Evolutionary conservation across 352 stramenopile species (phyloP).

Genomic region (Globisporangium rhizosaccharum): DNA sequence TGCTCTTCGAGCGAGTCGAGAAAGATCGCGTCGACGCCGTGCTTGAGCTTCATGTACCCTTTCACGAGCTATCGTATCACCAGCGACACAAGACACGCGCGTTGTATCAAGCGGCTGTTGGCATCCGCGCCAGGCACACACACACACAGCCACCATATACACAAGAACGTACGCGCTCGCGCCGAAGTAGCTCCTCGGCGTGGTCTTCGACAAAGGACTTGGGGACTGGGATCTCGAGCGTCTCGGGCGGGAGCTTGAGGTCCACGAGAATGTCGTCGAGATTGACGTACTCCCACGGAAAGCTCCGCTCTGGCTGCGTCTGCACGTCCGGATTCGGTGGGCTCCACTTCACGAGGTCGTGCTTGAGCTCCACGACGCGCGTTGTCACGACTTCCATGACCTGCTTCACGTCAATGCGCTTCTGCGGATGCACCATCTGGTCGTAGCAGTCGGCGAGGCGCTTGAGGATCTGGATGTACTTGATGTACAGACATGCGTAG

Average conservation of each 20-base stretch:
- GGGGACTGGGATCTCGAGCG: slow-evolving; percentile 87
- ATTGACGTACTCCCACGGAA: slow-evolving; percentile 94
- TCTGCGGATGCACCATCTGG: slow-evolving; percentile 93
- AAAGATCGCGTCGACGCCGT: slow-evolving; percentile 63
- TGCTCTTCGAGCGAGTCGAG: slow-evolving; percentile 44
- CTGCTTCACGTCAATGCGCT: slow-evolving; percentile 91
- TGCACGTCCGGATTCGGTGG: slow-evolving; percentile 87
- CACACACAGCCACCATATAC: neutral
- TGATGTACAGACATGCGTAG: slow-evolving; percentile 94
- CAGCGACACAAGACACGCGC: neutral
- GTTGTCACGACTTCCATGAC: slow-evolving; percentile 91
- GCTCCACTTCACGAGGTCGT: slow-evolving; percentile 93
- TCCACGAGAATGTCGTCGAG: slow-evolving; percentile 91
- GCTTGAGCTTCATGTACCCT: slow-evolving; percentile 89
- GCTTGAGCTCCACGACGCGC: slow-evolving; percentile 84
- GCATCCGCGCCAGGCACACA: neutral
- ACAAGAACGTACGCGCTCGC: slow-evolving; percentile 42
- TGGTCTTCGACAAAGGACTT: slow-evolving; percentile 88
- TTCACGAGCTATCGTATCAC: slow-evolving; percentile 48
- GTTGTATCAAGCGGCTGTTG: neutral
- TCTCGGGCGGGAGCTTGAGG: slow-evolving; percentile 89
- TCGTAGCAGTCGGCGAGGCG: slow-evolving; percentile 91
- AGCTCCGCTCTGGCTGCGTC: slow-evolving; percentile 72
- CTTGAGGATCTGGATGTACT: slow-evolving; percentile 91
- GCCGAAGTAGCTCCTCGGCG: slow-evolving; percentile 41